phyloP scores from a whole-genome alignment of 371 early-diverging fungal genomes.

The Zychaea mexicana region DNA sequence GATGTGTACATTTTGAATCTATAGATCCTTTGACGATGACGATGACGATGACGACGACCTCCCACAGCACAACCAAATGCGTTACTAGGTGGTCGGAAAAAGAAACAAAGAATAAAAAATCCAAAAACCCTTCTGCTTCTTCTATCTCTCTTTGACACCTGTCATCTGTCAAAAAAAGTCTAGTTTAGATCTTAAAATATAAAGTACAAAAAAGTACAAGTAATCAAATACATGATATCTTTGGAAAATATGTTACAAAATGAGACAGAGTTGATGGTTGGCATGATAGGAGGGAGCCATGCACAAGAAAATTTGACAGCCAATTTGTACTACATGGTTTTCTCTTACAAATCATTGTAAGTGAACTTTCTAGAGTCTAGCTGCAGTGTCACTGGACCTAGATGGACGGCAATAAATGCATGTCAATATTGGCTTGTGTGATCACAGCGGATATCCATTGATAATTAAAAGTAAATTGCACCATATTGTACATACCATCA shows the following conservation, averaged over 20 bases:
- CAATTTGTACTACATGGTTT: not conserved
- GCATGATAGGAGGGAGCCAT: too few species aligned
- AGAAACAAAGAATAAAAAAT: not conserved
- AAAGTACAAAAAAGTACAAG: too few species aligned
- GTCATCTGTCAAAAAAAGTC: too few species aligned
- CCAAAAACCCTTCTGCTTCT: not conserved
- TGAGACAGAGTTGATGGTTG: too few species aligned
- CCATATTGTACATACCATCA: constrained; percentile 58
- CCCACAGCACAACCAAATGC: constrained; percentile 1
- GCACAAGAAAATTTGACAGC: not conserved
- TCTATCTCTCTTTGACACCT: too few species aligned
- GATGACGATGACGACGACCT: constrained; percentile 35
- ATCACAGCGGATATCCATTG: constrained; percentile 18
- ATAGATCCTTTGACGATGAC: constrained; percentile 18
- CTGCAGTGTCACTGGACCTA: constrained; percentile 1
- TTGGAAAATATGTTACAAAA: too few species aligned
- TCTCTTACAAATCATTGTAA: constrained; percentile 3
- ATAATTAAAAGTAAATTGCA: too few species aligned
- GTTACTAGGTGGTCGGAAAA: not conserved
- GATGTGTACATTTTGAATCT: not conserved
- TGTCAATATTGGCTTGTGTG: not conserved
- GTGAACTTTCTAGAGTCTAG: constrained; percentile 1
- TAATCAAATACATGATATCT: too few species aligned
- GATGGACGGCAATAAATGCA: not conserved
- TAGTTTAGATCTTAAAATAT: too few species aligned